Conservation (phyloP, 371 early-diverging fungal species). For the Chytridium lagenaria region DNA sequence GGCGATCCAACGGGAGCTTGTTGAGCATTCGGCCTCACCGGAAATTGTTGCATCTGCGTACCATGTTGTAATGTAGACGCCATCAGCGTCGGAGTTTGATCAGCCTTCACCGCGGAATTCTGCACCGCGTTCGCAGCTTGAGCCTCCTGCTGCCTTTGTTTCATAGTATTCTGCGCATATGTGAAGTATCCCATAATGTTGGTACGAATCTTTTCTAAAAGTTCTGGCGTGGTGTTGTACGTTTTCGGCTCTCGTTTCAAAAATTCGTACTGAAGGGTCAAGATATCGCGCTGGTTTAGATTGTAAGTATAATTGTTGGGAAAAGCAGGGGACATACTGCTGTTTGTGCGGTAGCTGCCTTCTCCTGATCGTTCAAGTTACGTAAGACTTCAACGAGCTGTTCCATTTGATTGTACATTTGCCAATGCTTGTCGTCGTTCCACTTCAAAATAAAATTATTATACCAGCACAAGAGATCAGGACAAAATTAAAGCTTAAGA, state of each 20-base stretch:
- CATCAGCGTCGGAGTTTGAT: no score
- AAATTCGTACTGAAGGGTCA: slow-evolving; percentile 1
- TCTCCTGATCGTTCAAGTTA: neutral
- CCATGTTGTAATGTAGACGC: no score
- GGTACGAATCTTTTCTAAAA: neutral
- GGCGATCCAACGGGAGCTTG: neutral
- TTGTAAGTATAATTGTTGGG: neutral
- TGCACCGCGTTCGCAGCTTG: neutral
- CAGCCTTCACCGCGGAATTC: neutral
- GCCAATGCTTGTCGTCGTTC: neutral
- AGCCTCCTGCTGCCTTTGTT: neutral
- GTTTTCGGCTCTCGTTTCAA: neutral
- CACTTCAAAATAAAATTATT: neutral
- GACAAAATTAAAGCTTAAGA: neutral
- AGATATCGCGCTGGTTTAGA: neutral
- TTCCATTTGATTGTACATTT: neutral
- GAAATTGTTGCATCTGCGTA: no score
- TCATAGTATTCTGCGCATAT: neutral
- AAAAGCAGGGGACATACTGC: slow-evolving; percentile 2
- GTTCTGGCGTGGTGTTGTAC: neutral
- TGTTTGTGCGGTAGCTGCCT: neutral
- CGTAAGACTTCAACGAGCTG: neutral
- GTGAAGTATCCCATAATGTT: neutral
- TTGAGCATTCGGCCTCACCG: neutral
- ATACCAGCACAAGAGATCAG: no score